Conservation (phyloP, 768 basidiomycete genomes). For the Leccinum uliginosum region DNA sequence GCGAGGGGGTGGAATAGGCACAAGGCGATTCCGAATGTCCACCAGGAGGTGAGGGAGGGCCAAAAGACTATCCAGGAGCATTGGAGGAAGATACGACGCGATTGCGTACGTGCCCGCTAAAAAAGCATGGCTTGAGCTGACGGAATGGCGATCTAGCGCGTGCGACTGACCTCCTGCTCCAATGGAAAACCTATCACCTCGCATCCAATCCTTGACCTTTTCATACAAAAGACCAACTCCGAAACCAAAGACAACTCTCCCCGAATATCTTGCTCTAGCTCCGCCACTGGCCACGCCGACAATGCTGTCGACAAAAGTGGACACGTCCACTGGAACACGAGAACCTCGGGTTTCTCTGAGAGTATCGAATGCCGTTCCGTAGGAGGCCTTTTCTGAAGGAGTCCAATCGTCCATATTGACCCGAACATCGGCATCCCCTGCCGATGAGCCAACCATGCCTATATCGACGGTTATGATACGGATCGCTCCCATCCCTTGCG, state of each 20-base stretch:
- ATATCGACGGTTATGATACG: conserved; percentile 71
- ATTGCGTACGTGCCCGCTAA: conserved; percentile 67
- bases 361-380: conserved; percentile 64
- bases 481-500: conserved; percentile 53
- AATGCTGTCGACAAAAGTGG: conserved; percentile 55
- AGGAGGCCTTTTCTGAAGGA: conserved; percentile 65
- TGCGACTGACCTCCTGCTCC: conserved; percentile 70
- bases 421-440: conserved; percentile 31
- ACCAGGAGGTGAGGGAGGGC: conserved; percentile 64
- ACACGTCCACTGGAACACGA: conserved; percentile 53
- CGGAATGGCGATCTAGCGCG: background rate
- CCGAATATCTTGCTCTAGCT: conserved; percentile 33
- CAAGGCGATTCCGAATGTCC: conserved; percentile 55
- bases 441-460: conserved; percentile 43
- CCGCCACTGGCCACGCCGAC: conserved; percentile 59
- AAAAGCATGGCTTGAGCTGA: conserved; percentile 9
- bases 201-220: conserved; percentile 50
- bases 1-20: conserved; percentile 45
- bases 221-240: conserved; percentile 38
- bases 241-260: conserved; percentile 41
- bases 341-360: conserved; percentile 38
- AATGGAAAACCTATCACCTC: conserved; percentile 65
- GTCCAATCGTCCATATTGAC: conserved; percentile 69
- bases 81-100: conserved; percentile 65
- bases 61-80: conserved; percentile 61